Percentiles rank a stretch among this genome's conserved stretches.
Evolutionary conservation across 306 rosid species (phyloP).

Genomic region (Macrotyloma uniflorum): DNA sequence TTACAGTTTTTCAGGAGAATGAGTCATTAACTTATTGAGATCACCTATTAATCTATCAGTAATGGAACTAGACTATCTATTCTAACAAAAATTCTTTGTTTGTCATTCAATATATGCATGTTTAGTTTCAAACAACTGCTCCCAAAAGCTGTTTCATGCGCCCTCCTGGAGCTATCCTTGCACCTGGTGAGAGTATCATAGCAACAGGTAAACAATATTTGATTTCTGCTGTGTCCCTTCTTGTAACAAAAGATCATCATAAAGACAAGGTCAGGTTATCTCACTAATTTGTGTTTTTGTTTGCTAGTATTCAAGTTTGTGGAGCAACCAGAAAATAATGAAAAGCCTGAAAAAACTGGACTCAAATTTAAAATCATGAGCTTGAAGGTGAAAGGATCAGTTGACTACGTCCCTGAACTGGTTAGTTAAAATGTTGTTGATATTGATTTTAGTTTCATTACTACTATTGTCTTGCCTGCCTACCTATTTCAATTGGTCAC

Average conservation of each 20-base stretch:
- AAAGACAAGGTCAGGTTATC: neutral
- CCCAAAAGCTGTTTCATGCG: slow-evolving; percentile 99
- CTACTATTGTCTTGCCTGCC: neutral
- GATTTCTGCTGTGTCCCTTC: slow-evolving; percentile 5
- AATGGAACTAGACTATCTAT: neutral
- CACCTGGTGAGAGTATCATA: slow-evolving; percentile 93
- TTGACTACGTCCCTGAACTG: slow-evolving; percentile 96
- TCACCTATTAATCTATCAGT: neutral
- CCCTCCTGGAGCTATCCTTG: slow-evolving; percentile 97
- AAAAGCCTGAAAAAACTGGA: slow-evolving; percentile 80
- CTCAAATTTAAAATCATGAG: slow-evolving; percentile 99
- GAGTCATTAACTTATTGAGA: neutral
- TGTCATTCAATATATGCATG: slow-evolving; percentile 16
- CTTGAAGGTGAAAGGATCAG: slow-evolving; percentile 90
- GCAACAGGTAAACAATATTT: slow-evolving; percentile 77
- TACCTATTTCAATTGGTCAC: neutral
- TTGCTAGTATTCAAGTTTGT: slow-evolving; percentile 92
- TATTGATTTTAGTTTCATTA: slow-evolving; percentile 12
- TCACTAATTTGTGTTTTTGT: slow-evolving; percentile 31
- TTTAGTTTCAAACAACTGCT: slow-evolving; percentile 96
- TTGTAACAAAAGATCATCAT: neutral
- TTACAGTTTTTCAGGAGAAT: slow-evolving; percentile 15
- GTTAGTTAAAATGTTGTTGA: slow-evolving; percentile 54
- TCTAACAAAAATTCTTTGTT: slow-evolving; percentile 36
- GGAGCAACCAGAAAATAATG: slow-evolving; percentile 91